Conservation (phyloP, 75 land plant genomes). For the Ceratopteris richardii region DNA sequence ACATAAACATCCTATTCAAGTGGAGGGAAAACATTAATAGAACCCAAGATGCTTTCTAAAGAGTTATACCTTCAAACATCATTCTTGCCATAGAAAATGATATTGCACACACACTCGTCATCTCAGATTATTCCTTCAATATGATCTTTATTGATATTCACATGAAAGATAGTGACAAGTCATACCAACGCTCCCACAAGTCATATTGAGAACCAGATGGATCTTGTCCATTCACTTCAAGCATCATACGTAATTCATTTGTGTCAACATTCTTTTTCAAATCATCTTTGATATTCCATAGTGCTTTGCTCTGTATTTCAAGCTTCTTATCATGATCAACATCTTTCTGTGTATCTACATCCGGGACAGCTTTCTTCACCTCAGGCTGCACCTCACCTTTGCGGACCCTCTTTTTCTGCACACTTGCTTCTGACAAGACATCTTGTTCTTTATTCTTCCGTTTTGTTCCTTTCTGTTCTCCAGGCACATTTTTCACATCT, state of each 20-base stretch:
- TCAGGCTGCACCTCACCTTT: slow-evolving; percentile 10
- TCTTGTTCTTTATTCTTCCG: slow-evolving; percentile 12
- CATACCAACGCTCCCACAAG: slow-evolving; percentile 87
- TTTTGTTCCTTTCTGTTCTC: slow-evolving; percentile 16
- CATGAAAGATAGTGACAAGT: too few species aligned
- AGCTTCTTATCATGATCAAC: slow-evolving; percentile 41
- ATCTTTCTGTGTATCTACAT: slow-evolving; percentile 2
- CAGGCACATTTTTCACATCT: not conserved
- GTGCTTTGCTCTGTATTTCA: slow-evolving; percentile 62
- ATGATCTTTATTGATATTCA: too few species aligned
- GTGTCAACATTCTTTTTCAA: slow-evolving; percentile 64
- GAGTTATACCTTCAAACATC: too few species aligned
- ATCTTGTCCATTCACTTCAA: slow-evolving; percentile 65
- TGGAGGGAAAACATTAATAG: too few species aligned
- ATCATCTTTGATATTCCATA: slow-evolving; percentile 85
- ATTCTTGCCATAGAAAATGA: too few species aligned
- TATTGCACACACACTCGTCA: too few species aligned
- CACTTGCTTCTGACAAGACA: not conserved
- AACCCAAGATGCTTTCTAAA: too few species aligned
- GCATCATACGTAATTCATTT: slow-evolving; percentile 72
- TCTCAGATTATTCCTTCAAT: too few species aligned
- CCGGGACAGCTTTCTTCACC: not conserved
- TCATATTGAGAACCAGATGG: slow-evolving; percentile 78
- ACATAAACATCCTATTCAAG: too few species aligned
- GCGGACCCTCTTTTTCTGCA: slow-evolving; percentile 1